These are phyloP conservation scores for Aphanomyces stellatus DNA, from an alignment of 352 stramenopile genomes.

Conservation along the genomic window DNA sequence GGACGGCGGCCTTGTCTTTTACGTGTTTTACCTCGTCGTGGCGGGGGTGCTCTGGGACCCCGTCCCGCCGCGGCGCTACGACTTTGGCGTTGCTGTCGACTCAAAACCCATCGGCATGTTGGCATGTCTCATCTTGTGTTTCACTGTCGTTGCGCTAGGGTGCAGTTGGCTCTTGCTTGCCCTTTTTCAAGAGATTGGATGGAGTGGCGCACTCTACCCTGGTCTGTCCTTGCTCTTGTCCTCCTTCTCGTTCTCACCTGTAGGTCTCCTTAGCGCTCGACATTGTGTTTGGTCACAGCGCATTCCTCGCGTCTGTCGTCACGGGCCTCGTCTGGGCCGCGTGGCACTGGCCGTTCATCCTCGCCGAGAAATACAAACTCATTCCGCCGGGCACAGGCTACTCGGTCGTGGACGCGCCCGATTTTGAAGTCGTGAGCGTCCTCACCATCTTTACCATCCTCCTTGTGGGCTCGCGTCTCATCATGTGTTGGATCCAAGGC, in stretches of 20 bases:
- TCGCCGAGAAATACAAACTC: conserved; percentile 69
- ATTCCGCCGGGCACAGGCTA: conserved; percentile 69
- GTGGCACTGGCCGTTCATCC: conserved; percentile 86
- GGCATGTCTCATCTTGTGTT: neutral
- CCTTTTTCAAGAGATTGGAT: conserved; percentile 77
- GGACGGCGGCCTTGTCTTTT: conserved; percentile 79
- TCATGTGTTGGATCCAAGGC: conserved; percentile 88
- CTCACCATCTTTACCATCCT: conserved; percentile 69
- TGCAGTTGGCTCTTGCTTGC: conserved; percentile 81
- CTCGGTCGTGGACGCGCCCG: conserved; percentile 57
- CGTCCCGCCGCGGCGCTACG: conserved; percentile 65
- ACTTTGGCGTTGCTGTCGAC: conserved; percentile 67
- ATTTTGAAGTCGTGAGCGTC: conserved; percentile 76
- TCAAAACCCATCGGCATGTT: conserved; percentile 46
- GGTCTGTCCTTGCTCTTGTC: conserved; percentile 40
- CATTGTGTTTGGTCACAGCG: conserved; percentile 82
- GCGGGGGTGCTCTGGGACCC: conserved; percentile 82
- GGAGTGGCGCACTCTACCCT: conserved; percentile 82
- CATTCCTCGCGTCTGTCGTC: conserved; percentile 76
- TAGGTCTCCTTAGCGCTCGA: conserved; percentile 45
- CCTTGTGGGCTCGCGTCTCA: conserved; percentile 75
- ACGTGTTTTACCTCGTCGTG: conserved; percentile 79
- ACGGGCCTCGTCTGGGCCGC: conserved; percentile 77
- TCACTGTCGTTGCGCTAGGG: conserved; percentile 28
- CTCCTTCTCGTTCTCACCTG: neutral